Percentiles rank a stretch among this genome's conserved stretches.
phyloP scores from a whole-genome alignment of 129 eudicot species.

The Arctium lappa region DNA sequence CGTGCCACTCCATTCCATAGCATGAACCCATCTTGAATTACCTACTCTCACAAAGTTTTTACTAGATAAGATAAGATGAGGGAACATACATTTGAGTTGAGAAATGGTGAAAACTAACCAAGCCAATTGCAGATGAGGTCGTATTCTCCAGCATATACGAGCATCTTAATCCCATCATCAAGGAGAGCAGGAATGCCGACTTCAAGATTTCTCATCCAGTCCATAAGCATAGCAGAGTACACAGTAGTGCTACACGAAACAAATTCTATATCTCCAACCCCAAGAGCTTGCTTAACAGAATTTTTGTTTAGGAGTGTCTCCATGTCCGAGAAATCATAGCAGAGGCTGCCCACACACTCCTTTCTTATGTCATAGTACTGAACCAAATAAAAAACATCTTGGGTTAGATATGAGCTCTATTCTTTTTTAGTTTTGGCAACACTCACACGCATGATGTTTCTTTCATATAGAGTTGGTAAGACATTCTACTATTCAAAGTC shows the following conservation, averaged over 20 bases:
- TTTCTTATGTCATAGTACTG: slow-evolving; percentile 81
- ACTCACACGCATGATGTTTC: too few relatives aligned
- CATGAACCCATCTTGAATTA: slow-evolving; percentile 82
- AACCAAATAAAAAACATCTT: not conserved
- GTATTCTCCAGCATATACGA: slow-evolving; percentile 76
- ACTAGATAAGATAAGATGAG: not conserved
- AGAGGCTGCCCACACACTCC: slow-evolving; percentile 54
- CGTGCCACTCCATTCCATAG: slow-evolving; percentile 82
- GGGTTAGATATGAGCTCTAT: not conserved
- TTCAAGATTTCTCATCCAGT: slow-evolving; percentile 85
- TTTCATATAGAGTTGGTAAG: not conserved
- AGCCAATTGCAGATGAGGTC: slow-evolving; percentile 94
- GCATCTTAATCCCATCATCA: slow-evolving; percentile 68
- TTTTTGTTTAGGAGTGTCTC: slow-evolving; percentile 49
- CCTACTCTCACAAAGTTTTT: slow-evolving; percentile 33
- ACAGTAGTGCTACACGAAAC: slow-evolving; percentile 74
- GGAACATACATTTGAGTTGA: not conserved
- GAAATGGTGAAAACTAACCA: slow-evolving; percentile 39
- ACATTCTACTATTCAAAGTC: not conserved
- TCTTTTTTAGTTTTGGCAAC: not conserved
- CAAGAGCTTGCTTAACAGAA: slow-evolving; percentile 53
- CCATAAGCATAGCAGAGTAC: slow-evolving; percentile 56
- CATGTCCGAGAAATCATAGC: slow-evolving; percentile 86
- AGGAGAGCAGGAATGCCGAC: slow-evolving; percentile 72
- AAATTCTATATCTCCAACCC: slow-evolving; percentile 68